Percentiles rank a stretch among this genome's conserved stretches.
Evolutionary conservation across 2,329 filamentous ascomycete genomes (phyloP).

Genomic region (Gliomastix tumulicola): DNA sequence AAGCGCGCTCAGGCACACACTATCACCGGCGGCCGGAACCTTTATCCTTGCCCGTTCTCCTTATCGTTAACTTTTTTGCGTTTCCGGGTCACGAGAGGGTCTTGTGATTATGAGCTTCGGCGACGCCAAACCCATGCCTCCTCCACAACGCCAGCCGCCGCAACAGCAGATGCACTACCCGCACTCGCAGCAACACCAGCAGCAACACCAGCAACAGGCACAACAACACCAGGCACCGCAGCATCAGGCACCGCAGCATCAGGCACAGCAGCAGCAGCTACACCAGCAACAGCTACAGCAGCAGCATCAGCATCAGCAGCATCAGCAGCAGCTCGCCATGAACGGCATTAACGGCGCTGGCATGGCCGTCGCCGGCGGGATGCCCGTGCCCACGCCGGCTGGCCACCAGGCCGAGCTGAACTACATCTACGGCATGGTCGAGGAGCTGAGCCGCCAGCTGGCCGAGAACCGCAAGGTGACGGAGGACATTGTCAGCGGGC

Average conservation of each 20-base stretch:
- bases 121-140: too few relatives aligned
- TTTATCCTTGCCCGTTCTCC: too few relatives aligned
- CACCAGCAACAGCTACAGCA: constrained; percentile 10
- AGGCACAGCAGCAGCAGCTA: constrained; percentile 8
- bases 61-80: too few relatives aligned
- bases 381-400: constrained; percentile 53
- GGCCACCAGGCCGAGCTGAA: constrained; percentile 63
- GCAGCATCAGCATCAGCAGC: constrained; percentile 4
- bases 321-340: constrained; percentile 10
- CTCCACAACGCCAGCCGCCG: too few relatives aligned
- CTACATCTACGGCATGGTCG: constrained; percentile 62
- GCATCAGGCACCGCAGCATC: constrained; percentile 7
- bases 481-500: constrained; percentile 57
- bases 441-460: constrained; percentile 57
- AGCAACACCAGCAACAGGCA: constrained; percentile 9
- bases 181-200: constrained; percentile 3
- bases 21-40: too few relatives aligned
- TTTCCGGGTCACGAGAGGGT: too few relatives aligned
- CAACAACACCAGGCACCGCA: constrained; percentile 9
- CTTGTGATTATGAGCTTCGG: too few relatives aligned
- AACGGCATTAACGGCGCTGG: constrained; percentile 41
- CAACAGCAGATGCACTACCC: too few relatives aligned
- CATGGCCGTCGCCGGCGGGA: constrained; percentile 36
- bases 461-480: constrained; percentile 54
- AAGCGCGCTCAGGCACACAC: too few relatives aligned